Percentiles rank a stretch among this genome's conserved stretches.
phyloP scores from a whole-genome alignment of 768 basidiomycete species.

The Boletus vermiculosoides region DNA sequence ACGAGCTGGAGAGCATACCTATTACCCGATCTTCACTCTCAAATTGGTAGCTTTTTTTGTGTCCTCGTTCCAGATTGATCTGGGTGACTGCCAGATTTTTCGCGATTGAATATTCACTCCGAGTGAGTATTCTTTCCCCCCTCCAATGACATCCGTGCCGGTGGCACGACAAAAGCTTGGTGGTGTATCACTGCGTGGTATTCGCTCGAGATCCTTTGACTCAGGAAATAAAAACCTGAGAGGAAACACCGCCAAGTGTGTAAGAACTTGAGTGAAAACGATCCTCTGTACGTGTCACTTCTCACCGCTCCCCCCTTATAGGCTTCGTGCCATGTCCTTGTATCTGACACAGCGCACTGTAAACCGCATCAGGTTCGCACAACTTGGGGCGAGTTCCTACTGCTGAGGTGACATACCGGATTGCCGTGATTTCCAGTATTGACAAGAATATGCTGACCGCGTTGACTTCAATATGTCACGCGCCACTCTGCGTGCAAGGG shows the following conservation, averaged over 20 bases:
- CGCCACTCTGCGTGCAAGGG: no score
- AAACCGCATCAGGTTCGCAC: background rate
- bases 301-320: background rate
- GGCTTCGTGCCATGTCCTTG: background rate
- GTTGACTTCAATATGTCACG: background rate
- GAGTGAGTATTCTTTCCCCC: background rate
- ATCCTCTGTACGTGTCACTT: background rate
- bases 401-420: background rate
- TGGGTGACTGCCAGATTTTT: background rate
- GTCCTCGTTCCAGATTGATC: background rate
- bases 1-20: conserved; percentile 75
- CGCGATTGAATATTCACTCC: background rate
- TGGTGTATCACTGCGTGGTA: background rate
- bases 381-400: background rate
- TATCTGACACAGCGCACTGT: background rate
- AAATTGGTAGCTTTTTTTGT: conserved; percentile 45
- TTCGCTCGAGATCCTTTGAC: background rate
- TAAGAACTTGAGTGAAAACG: background rate
- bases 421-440: background rate
- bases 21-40: conserved; percentile 51
- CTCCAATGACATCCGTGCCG: background rate
- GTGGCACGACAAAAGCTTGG: background rate
- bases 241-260: background rate
- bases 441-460: background rate
- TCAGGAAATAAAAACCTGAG: no score